phyloP scores from a whole-genome alignment of 768 basidiomycete species.

The Xerocomus potaroensis region DNA sequence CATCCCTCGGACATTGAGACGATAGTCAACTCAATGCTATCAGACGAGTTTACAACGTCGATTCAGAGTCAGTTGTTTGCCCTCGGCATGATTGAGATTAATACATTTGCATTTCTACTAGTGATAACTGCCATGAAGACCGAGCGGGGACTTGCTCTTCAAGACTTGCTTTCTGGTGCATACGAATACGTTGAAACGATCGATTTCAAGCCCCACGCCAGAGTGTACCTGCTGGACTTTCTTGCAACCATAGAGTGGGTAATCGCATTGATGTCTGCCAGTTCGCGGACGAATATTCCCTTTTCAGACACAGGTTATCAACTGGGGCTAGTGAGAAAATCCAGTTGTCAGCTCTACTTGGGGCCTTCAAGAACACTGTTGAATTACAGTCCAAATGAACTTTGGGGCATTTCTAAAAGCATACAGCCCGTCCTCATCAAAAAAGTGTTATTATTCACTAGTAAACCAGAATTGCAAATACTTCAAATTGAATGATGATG shows the following conservation, averaged over 20 bases:
- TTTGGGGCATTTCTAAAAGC: background rate
- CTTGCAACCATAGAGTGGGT: constrained; percentile 94
- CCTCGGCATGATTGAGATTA: background rate
- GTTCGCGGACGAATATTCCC: background rate
- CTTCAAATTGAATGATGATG: background rate
- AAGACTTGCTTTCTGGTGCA: constrained; percentile 88
- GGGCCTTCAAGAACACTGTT: constrained; percentile 90
- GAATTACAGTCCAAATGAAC: constrained; percentile 57
- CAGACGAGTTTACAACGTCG: constrained; percentile 90
- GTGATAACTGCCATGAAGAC: constrained; percentile 86
- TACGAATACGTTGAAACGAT: constrained; percentile 88
- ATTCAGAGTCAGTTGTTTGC: constrained; percentile 59
- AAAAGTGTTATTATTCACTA: too few species aligned
- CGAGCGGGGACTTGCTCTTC: constrained; percentile 90
- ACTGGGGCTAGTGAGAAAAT: constrained; percentile 94
- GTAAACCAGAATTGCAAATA: too few species aligned
- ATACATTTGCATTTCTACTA: constrained; percentile 35
- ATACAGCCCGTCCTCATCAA: too few species aligned
- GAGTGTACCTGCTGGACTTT: constrained; percentile 88
- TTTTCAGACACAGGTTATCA: constrained; percentile 79
- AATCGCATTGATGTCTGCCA: background rate
- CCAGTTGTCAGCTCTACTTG: constrained; percentile 86
- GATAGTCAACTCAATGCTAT: constrained; percentile 92
- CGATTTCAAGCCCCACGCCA: constrained; percentile 80
- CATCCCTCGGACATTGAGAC: constrained; percentile 93